A percentile compares a stretch with the other conserved stretches of the same genome.
phyloP scores from a whole-genome alignment of 805 yeast genomes.

The Candida chilensis region DNA sequence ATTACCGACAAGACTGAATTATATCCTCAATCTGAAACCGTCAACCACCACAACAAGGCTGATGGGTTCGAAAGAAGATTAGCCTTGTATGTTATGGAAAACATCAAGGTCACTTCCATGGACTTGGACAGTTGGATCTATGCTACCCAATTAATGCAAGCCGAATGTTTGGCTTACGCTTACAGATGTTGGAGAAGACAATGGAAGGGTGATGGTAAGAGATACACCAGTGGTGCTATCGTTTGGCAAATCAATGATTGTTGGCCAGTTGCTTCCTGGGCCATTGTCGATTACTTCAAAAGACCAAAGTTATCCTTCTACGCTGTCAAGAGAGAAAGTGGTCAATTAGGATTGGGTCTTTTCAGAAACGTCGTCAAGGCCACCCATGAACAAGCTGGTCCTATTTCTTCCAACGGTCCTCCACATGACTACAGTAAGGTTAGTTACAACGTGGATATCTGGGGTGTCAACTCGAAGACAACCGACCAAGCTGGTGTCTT shows the following conservation, averaged over 20 bases:
- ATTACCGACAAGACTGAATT: slow-evolving; percentile 25
- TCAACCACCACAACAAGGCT: slow-evolving; percentile 42
- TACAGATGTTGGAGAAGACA: slow-evolving; percentile 35
- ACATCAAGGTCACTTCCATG: slow-evolving; percentile 22
- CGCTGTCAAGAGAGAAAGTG: slow-evolving; percentile 33
- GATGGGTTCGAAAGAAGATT: slow-evolving; percentile 36
- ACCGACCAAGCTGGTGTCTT: slow-evolving; percentile 11
- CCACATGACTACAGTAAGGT: slow-evolving; percentile 15
- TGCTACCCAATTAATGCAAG: slow-evolving; percentile 43
- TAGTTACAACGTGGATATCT: slow-evolving; percentile 20
- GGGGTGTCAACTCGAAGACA: slow-evolving; percentile 28
- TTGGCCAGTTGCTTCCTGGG: slow-evolving; percentile 47
- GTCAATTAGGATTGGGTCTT: slow-evolving; percentile 22
- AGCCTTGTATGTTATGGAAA: slow-evolving; percentile 36
- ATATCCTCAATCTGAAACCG: slow-evolving; percentile 31
- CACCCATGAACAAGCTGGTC: slow-evolving; percentile 3
- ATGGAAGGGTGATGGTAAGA: slow-evolving; percentile 26
- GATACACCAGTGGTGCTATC: slow-evolving; percentile 33
- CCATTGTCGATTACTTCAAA: slow-evolving; percentile 29
- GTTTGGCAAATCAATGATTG: slow-evolving; percentile 50
- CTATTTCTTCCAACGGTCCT: slow-evolving; percentile 5
- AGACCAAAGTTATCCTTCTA: slow-evolving; percentile 38
- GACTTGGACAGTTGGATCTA: slow-evolving; percentile 34
- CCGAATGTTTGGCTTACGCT: slow-evolving; percentile 39
- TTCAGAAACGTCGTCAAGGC: slow-evolving; percentile 11